Evolutionary conservation across 441 rosid species (phyloP).

Genomic region (Iberis amara): DNA sequence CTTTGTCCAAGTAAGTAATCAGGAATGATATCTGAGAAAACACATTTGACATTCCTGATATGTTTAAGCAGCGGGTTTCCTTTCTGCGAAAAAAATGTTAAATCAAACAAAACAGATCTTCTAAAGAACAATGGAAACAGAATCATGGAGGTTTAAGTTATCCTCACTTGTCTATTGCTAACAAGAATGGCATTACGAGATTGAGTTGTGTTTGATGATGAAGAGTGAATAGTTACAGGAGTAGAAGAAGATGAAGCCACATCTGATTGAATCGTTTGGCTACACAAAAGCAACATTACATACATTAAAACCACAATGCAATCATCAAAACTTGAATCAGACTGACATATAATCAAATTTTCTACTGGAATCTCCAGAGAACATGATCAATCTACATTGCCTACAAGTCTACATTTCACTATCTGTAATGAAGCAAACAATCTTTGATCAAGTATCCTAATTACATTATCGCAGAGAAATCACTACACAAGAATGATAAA

Average conservation of each 20-base stretch:
- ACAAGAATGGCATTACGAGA: constrained; percentile 83
- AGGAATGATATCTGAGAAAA: constrained; percentile 66
- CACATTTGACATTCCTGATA: constrained; percentile 82
- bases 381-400: too few species aligned
- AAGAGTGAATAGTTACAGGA: constrained; percentile 29
- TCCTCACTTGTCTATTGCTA: constrained; percentile 77
- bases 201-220: constrained; percentile 38
- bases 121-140: not conserved
- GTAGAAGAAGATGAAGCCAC: constrained; percentile 34
- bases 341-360: too few species aligned
- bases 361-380: too few species aligned
- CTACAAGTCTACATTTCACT: constrained; percentile 1
- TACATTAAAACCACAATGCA: constrained; percentile 1
- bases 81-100: constrained; percentile 54
- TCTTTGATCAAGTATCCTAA: too few species aligned
- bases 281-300: constrained; percentile 14
- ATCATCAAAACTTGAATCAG: not conserved
- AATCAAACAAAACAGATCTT: not conserved
- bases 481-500: not conserved
- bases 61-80: constrained; percentile 90
- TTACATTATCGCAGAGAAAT: not conserved
- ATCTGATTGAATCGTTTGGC: constrained; percentile 35
- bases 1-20: constrained; percentile 84
- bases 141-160: constrained; percentile 6
- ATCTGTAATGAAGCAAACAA: too few species aligned